Evolutionary conservation across 164 flowering plant genomes (phyloP).

Genomic region (Nelumbo lutea): DNA sequence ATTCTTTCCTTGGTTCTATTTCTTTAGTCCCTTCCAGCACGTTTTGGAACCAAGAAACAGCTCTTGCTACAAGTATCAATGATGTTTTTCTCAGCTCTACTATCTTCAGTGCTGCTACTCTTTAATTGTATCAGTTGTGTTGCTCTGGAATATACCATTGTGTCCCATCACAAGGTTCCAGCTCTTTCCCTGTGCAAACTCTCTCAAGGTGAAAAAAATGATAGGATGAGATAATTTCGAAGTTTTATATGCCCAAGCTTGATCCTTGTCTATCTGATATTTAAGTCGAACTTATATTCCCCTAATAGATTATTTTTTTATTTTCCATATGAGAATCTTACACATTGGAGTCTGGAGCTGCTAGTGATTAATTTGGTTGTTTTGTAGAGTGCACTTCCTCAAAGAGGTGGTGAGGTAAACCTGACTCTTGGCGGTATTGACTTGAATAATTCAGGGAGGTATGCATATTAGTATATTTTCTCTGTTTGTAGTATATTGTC

Average conservation of each 20-base stretch:
- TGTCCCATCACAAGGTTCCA: slow-evolving; percentile 78
- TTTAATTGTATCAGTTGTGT: slow-evolving; percentile 63
- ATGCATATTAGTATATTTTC: slow-evolving; percentile 6
- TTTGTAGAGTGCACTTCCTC: slow-evolving; percentile 85
- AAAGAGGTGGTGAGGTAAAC: slow-evolving; percentile 96
- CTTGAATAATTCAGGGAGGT: slow-evolving; percentile 98
- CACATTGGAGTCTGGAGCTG: not conserved
- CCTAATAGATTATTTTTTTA: not conserved
- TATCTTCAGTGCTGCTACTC: slow-evolving; percentile 3
- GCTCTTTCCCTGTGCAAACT: no score
- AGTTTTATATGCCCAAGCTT: not conserved
- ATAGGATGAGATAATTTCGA: no score
- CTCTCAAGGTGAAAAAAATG: no score
- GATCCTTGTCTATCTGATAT: not conserved
- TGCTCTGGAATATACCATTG: slow-evolving; percentile 90
- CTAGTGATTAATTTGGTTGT: not conserved
- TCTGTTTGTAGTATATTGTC: not conserved
- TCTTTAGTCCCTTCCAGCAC: no score
- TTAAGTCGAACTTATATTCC: not conserved
- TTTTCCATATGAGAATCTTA: no score
- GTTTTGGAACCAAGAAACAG: no score
- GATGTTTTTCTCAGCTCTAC: no score
- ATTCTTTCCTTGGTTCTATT: no score
- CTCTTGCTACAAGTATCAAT: no score
- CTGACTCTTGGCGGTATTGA: slow-evolving; percentile 98